Base-by-base conservation (phyloP, 306 rosid species). In the Elaeagnus macrophylla region DNA sequence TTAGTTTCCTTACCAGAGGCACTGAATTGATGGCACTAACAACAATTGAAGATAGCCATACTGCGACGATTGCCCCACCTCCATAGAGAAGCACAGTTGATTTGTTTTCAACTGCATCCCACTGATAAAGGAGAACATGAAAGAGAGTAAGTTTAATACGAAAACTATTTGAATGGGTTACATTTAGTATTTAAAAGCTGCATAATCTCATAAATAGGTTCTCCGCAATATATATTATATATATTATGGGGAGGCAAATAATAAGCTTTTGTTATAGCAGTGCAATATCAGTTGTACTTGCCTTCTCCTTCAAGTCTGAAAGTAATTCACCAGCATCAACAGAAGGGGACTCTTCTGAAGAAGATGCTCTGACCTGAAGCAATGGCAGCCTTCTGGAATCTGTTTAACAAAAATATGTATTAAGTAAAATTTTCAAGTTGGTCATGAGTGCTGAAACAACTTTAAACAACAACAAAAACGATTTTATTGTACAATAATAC, bases 101-200 rank as follows among this genome's bases (percentile, higher is more conserved):
- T 81, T 93, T 93, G 86, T 93, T 93, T 75, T 93, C 96, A 77
- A 93, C 69, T 60, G 79, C 94, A 61, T 93, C 96, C 99, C 99
- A 93, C 99, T 93, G 75, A 69, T 42, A 37, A 70, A 35, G 32
- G 32, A 25, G 4, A 25, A 3, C 32, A 25, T 25, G 14, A 55
- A 17, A 51, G 51, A 25, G 2, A 25, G 4, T 25, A 25, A 25
- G 2, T 25, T 25, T 25, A 25, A 25, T 8, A 38, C 12, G 50
- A 49, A 14, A 69, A 55, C 53, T 10, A 61, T 20, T 54, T 25
- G 58, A 54, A 47, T 25, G 2, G 32, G 32, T 25, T 25, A 25
- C 32, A 25, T 2, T 25, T 25, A 5, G 32, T 25, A 25, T 25
- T 25, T 25, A 3, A 2, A 25, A 25, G 32, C 4, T 25, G 32